These are phyloP conservation scores for Pseudozyma sp. DNA, from an alignment of 1,284 basidiomycete species.

Conservation along the genomic window DNA sequence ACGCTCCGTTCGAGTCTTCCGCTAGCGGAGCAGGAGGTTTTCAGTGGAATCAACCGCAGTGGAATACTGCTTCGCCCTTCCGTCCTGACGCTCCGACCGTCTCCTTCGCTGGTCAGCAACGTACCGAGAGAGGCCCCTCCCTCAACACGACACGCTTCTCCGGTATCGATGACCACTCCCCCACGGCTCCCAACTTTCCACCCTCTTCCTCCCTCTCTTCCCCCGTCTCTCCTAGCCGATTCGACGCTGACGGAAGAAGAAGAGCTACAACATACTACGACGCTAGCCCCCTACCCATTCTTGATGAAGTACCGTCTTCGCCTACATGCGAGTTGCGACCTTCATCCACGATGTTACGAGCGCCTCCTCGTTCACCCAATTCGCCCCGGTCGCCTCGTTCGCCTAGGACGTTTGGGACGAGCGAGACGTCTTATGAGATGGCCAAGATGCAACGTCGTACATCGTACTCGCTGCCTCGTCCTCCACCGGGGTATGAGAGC, in stretches of 20 bases:
- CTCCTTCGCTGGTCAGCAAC: not conserved
- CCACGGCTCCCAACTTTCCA: constrained; percentile 23
- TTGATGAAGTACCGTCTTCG: constrained; percentile 10
- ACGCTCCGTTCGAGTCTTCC: not conserved
- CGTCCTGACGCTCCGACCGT: constrained; percentile 6
- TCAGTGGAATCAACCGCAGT: constrained; percentile 8
- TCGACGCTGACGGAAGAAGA: not conserved
- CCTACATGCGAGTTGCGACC: not conserved
- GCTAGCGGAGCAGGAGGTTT: not conserved
- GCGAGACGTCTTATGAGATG: constrained; percentile 21
- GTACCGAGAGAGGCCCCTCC: not conserved
- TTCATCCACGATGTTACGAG: no score
- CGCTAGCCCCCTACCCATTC: constrained; percentile 13
- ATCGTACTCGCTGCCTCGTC: constrained; percentile 25
- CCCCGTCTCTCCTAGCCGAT: not conserved
- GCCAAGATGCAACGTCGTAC: not conserved
- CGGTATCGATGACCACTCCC: constrained; percentile 14
- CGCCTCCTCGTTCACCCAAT: constrained; percentile 1
- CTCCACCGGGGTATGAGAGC: constrained; percentile 5
- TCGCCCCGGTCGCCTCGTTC: constrained; percentile 10
- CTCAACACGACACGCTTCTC: not conserved
- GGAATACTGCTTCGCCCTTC: constrained; percentile 30
- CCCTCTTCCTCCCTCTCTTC: not conserved
- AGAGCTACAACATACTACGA: constrained; percentile 30
- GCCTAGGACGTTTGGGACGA: constrained; percentile 11